phyloP scores from a whole-genome alignment of 768 basidiomycete genomes.

The Agrocybe chaxingu region DNA sequence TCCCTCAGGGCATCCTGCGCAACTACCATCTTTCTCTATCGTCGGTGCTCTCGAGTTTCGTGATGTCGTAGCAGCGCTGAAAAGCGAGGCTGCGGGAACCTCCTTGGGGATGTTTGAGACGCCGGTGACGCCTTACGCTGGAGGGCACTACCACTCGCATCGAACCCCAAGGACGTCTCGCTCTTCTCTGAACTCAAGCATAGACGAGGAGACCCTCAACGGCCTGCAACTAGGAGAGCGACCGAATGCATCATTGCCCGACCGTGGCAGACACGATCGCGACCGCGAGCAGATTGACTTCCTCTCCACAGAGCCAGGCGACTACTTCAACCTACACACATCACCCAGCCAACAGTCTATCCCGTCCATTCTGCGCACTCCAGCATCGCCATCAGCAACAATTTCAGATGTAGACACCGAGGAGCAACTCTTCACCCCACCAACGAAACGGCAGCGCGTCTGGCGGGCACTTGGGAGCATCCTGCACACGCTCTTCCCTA shows the following conservation, averaged over 20 bases:
- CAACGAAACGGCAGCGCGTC: constrained; percentile 37
- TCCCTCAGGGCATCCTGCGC: constrained; percentile 38
- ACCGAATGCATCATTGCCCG: constrained; percentile 21
- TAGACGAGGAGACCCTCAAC: constrained; percentile 25
- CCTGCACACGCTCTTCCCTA: constrained; percentile 77
- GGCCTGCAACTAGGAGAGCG: constrained; percentile 48
- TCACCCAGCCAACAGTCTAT: constrained; percentile 23
- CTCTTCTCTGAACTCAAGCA: constrained; percentile 25
- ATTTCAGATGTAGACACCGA: constrained; percentile 38
- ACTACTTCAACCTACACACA: constrained; percentile 14
- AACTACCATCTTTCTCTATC: constrained; percentile 84
- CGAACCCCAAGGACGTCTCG: constrained; percentile 13
- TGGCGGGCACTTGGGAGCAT: constrained; percentile 35
- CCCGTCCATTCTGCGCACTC: constrained; percentile 58
- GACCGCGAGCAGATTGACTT: constrained; percentile 5
- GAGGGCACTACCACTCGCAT: constrained; percentile 62
- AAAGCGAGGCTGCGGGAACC: constrained; percentile 59
- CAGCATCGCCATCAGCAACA: constrained; percentile 42
- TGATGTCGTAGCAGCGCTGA: constrained; percentile 81
- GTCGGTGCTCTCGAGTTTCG: constrained; percentile 96
- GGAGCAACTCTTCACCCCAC: constrained; percentile 38
- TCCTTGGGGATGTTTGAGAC: constrained; percentile 66
- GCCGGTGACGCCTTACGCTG: constrained; percentile 65
- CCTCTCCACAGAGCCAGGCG: constrained; percentile 10
- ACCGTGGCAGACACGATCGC: constrained; percentile 1